phyloP scores from a whole-genome alignment of 2,329 filamentous ascomycete genomes.

The Diaporthe caulivora region DNA sequence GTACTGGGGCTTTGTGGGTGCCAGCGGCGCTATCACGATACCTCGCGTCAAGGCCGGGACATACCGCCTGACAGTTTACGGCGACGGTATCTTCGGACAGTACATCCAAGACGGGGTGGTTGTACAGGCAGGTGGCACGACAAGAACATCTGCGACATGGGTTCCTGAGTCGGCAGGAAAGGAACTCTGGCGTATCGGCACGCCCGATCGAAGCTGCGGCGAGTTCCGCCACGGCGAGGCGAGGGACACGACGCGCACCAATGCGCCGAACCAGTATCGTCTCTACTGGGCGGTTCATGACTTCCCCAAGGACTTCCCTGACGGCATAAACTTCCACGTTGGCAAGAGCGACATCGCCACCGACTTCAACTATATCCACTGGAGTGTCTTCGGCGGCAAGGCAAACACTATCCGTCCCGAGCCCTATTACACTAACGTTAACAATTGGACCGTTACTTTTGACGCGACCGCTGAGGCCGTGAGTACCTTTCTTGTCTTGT shows the following conservation, averaged over 20 bases:
- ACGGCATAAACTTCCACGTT: conserved; percentile 68
- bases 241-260: conserved; percentile 59
- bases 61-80: conserved; percentile 74
- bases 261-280: conserved; percentile 67
- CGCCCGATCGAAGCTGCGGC: conserved; percentile 70
- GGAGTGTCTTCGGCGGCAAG: conserved; percentile 71
- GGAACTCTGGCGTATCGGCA: conserved; percentile 73
- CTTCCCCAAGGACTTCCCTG: conserved; percentile 68
- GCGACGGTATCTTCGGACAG: conserved; percentile 71
- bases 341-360: conserved; percentile 60
- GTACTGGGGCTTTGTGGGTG: conserved; percentile 69
- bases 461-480: conserved; percentile 57
- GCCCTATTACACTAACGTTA: conserved; percentile 60
- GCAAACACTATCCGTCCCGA: conserved; percentile 59
- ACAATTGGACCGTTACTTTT: conserved; percentile 71
- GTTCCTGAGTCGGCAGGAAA: conserved; percentile 65
- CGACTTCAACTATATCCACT: conserved; percentile 75
- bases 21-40: conserved; percentile 62
- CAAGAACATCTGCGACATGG: conserved; percentile 60
- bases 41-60: conserved; percentile 66
- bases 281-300: conserved; percentile 73
- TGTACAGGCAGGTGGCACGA: conserved; percentile 56
- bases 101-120: conserved; percentile 64
- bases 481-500: too few relatives aligned
- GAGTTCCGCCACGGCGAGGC: conserved; percentile 71